These are phyloP conservation scores for Cutaneotrichosporon sp. DNA, from an alignment of 1,284 basidiomycete species.

Conservation along the genomic window DNA sequence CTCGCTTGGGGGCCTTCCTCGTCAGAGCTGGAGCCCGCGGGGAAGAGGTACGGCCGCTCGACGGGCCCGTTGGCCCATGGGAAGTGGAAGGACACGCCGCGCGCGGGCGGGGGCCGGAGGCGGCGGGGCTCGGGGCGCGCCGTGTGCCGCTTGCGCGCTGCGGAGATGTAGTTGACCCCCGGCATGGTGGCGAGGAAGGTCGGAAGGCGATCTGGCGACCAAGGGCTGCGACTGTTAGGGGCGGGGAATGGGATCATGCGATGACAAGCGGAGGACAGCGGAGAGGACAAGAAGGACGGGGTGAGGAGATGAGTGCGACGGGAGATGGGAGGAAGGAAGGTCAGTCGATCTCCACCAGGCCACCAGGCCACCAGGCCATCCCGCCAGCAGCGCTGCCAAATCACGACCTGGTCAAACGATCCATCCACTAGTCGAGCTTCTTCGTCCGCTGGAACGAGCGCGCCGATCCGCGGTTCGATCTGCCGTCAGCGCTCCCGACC, in stretches of 20 bases:
- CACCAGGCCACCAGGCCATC: too few species aligned
- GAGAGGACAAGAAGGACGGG: too few species aligned
- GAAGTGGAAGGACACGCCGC: not conserved
- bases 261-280: not conserved
- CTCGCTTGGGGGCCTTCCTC: too few species aligned
- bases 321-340: not conserved
- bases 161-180: slow-evolving; percentile 15
- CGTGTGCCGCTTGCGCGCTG: slow-evolving; percentile 6
- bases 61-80: not conserved
- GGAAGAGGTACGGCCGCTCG: not conserved
- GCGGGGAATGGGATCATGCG: too few species aligned
- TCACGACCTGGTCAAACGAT: not conserved
- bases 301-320: not conserved
- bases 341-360: not conserved
- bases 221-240: not conserved
- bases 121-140: slow-evolving; percentile 3
- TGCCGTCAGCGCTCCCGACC: slow-evolving; percentile 7
- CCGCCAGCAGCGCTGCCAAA: not conserved
- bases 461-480: slow-evolving; percentile 9
- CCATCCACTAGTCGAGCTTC: slow-evolving; percentile 20
- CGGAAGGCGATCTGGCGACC: not conserved
- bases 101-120: not conserved
- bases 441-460: slow-evolving; percentile 23
- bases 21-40: not conserved
- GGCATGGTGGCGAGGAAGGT: not conserved